Conservation (phyloP, 169 alveolate species). For the Cryptosporidium viatorum region DNA sequence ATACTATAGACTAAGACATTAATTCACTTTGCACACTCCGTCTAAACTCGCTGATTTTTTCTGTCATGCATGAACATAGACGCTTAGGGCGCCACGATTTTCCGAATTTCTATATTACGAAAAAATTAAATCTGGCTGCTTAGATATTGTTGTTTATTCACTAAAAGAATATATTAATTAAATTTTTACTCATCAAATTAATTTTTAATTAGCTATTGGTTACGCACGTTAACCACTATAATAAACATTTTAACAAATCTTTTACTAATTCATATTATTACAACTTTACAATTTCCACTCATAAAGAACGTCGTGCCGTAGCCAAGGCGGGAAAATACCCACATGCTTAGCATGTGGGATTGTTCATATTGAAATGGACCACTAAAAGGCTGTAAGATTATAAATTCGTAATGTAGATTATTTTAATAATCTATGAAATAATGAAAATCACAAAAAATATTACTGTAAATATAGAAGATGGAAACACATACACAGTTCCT, state of each 20-base stretch:
- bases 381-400: background rate
- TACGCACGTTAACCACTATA: background rate
- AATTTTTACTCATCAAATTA: background rate
- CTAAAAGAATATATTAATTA: no score
- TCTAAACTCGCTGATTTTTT: conserved; percentile 34
- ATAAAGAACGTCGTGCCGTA: conserved; percentile 68
- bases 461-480: conserved; percentile 55
- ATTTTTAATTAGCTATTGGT: no score
- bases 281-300: conserved; percentile 13
- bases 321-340: conserved; percentile 70
- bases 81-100: conserved; percentile 53
- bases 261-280: no score
- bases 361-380: conserved; percentile 1
- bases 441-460: conserved; percentile 47
- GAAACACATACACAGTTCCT: conserved; percentile 54
- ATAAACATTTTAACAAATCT: no score
- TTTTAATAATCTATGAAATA: background rate
- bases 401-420: conserved; percentile 39
- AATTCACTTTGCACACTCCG: conserved; percentile 66
- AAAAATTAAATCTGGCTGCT: no score
- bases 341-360: conserved; percentile 75
- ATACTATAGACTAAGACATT: conserved; percentile 27
- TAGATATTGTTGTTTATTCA: background rate
- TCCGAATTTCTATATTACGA: background rate
- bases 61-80: conserved; percentile 43